Percentiles rank a stretch among this genome's conserved stretches.
These are phyloP conservation scores for Sporothrix pallida DNA, from an alignment of 2,329 filamentous ascomycete genomes.

Conservation along the genomic window DNA sequence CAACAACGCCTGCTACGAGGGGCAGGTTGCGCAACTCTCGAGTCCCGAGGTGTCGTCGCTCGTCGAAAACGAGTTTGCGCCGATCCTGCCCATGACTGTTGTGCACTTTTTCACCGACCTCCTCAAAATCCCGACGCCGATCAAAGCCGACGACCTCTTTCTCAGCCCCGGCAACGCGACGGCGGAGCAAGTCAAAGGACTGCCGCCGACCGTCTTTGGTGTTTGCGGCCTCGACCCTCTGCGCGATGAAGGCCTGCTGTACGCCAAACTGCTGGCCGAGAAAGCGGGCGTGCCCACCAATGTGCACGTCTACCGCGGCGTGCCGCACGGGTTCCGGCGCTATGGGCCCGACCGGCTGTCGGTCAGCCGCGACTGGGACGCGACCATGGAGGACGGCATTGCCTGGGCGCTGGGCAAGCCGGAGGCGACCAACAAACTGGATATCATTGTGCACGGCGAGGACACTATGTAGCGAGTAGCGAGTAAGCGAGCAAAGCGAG, in stretches of 20 bases:
- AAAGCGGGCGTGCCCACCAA: slow-evolving; percentile 43
- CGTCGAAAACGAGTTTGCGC: slow-evolving; percentile 47
- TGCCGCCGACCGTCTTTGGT: slow-evolving; percentile 35
- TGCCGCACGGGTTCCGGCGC: slow-evolving; percentile 37
- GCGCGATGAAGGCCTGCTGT: slow-evolving; percentile 37
- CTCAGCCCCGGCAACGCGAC: slow-evolving; percentile 49
- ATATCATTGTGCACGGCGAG: slow-evolving; percentile 32
- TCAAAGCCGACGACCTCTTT: slow-evolving; percentile 43
- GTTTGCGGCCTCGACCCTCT: slow-evolving; percentile 35
- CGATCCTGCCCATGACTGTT: slow-evolving; percentile 52
- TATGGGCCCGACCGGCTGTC: slow-evolving; percentile 44
- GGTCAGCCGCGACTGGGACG: slow-evolving; percentile 50
- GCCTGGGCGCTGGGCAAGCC: slow-evolving; percentile 54
- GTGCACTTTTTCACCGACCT: slow-evolving; percentile 45
- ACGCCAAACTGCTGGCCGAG: slow-evolving; percentile 33
- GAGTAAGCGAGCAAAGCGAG: too few relatives aligned
- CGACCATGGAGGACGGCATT: slow-evolving; percentile 55
- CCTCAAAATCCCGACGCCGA: slow-evolving; percentile 36
- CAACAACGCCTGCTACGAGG: slow-evolving; percentile 41
- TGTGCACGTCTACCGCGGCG: slow-evolving; percentile 38
- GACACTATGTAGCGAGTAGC: neutral
- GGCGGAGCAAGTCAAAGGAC: slow-evolving; percentile 46
- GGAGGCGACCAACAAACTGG: slow-evolving; percentile 61
- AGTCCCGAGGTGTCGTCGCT: slow-evolving; percentile 49
- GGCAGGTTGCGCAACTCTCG: slow-evolving; percentile 47